These are phyloP conservation scores for Angomonas desouzai DNA, from an alignment of 208 protist species.

Conservation along the genomic window DNA sequence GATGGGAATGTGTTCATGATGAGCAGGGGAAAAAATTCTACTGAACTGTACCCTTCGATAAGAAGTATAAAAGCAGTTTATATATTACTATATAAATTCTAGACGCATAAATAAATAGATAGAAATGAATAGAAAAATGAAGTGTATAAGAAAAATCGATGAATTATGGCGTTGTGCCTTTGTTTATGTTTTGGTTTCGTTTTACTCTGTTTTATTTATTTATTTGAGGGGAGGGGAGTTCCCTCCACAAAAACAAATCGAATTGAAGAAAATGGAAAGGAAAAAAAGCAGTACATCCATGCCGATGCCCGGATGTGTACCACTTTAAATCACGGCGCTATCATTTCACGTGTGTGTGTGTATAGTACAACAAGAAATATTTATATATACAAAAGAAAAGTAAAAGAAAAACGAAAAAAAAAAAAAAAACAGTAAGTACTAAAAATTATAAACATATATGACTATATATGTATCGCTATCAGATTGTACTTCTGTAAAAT, in stretches of 20 bases:
- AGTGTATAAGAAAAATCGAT: not conserved
- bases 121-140: not conserved
- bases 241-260: constrained; percentile 5
- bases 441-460: not conserved
- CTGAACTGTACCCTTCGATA: too few species aligned
- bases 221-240: constrained; percentile 2
- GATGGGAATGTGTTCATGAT: too few species aligned
- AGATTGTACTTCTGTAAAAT: constrained; percentile 17
- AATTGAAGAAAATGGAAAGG: constrained; percentile 7
- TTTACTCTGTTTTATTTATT: constrained; percentile 8
- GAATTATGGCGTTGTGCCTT: not conserved
- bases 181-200: too few species aligned
- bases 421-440: constrained; percentile 6
- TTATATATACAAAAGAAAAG: constrained; percentile 14
- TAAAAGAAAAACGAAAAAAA: constrained; percentile 1
- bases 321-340: constrained; percentile 7
- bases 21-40: too few species aligned
- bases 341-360: constrained; percentile 12
- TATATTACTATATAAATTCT: not conserved
- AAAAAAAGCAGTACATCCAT: constrained; percentile 2
- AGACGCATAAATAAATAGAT: constrained; percentile 2
- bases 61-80: not conserved
- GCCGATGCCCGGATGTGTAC: constrained; percentile 3
- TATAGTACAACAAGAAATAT: too few species aligned
- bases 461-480: constrained; percentile 3